Evolutionary conservation across 192 early-diverging fungal genomes (phyloP).

Genomic region (Powellomyces hirtus): DNA sequence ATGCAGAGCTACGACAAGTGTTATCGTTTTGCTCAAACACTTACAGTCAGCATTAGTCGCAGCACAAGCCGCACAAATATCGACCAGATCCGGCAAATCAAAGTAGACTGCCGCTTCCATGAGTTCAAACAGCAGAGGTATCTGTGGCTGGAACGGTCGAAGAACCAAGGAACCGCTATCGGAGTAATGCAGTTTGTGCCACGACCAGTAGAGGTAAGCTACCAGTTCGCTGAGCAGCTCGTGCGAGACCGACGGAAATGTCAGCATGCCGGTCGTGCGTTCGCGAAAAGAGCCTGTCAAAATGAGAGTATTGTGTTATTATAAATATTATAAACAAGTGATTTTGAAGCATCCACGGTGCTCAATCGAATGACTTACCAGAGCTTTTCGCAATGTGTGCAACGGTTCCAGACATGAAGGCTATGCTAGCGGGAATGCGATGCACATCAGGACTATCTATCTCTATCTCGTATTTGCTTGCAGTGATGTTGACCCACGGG

Average conservation of each 20-base stretch:
- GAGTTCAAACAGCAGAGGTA: constrained; percentile 12
- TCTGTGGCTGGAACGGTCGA: neutral
- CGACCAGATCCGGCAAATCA: constrained; percentile 19
- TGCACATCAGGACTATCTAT: neutral
- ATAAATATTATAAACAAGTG: neutral
- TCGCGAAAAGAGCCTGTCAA: constrained; percentile 13
- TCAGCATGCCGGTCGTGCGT: neutral
- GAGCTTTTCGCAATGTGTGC: constrained; percentile 2
- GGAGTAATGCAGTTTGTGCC: neutral
- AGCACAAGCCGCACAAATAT: constrained; percentile 10
- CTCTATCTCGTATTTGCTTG: neutral
- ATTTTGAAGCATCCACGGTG: too few species aligned
- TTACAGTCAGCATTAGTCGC: constrained; percentile 17
- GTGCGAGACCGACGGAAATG: neutral
- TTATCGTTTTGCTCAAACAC: too few species aligned
- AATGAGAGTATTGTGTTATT: neutral
- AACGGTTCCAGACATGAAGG: constrained; percentile 16
- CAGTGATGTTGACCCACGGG: neutral
- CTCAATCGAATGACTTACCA: neutral
- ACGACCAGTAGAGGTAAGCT: constrained; percentile 17
- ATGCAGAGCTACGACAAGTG: too few species aligned
- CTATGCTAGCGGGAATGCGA: constrained; percentile 12
- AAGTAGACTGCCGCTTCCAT: constrained; percentile 28
- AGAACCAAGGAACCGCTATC: neutral
- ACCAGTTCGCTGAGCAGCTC: constrained; percentile 11